Evolutionary conservation across 169 alveolate genomes (phyloP), one percentile per base, ranked within the genome.

Genomic region (Plasmodium vinckei): DNA sequence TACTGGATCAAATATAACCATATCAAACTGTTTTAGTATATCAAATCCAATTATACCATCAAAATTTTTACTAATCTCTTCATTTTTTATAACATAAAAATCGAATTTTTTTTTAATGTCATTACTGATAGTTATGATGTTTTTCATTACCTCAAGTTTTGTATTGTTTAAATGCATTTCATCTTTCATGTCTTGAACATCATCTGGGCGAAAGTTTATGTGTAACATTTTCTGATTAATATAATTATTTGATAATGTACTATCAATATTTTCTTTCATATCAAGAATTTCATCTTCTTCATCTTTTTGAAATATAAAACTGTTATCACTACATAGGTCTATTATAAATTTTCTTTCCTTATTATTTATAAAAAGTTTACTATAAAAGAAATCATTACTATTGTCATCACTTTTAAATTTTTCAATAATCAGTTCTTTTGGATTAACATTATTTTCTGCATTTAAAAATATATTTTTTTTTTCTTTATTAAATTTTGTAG

Each of bases 41-140:
- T 84, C 73, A 84, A 84, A 84, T 17, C 91, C 91, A 10, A 84
- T 47, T 0, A 84, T 68, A 0, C 91, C 91, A 69, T 84, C 84
- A 44, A 69, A 84, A 57, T 68, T n/a, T 33, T 69, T 69, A 23
- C 70, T 54, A 6, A 84, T 13, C 9, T 33, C 87, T 5, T 84
- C 64, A 17, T 84, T 61, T 27, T 46, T 13, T 44, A 69, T 84
- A 47, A 69, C 23, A 63, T 69, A 84, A 39, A 84, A 84, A 5
- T 44, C 17, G 1, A 67, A 57, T 12, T 73, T 49, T 12, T 63
- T 46, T 27, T 33, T 23, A 23, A 9, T 21, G 33, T 84, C 46
- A 44, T 63, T 39, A 51, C 70, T 68, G 17, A 84, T 53, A n/a
- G 70, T 10, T 84, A 12, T 84, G 9, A 59, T 72, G 21, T 56